Base-by-base conservation (phyloP, 2,329 filamentous ascomycete species). In the Fonsecaea nubica region DNA sequence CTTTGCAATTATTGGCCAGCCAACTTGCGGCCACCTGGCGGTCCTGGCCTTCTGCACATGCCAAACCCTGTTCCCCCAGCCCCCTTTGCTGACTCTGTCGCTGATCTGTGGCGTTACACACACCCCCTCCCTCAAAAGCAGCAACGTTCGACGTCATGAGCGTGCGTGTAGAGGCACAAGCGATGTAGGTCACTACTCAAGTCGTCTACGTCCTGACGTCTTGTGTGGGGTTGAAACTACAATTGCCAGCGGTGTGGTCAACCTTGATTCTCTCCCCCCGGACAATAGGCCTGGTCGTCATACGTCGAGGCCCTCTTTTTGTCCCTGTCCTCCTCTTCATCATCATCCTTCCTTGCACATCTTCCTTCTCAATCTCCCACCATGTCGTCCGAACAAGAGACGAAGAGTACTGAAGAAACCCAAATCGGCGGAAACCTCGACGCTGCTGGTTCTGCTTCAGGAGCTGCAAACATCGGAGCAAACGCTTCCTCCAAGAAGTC, bases 351-450 rank as follows among this genome's bases (percentile, higher is more conserved):
- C 59, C 52, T 56, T 59, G 53, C 64, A 62, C 36, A 58, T 50
- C 59, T 64, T 63, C 45, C 45, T 62, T 63, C 58, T 66, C 36
- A 50, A 56, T 38, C 50, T 68, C 57, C 63, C 70, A 72, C 53
- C 45, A 74, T 74, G 72, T 61, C 45, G 18, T 72, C 72, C 66
- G 72, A 73, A n/a, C 70, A 73, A 59, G 72, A 71, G 63, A 68
- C 66, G 56, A 74, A 65, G 58, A 67, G 55, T 33, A 73, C 71
- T 7, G 71, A 75, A 52, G 74, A 75, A 52, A 74, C 75, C 52
- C 74, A 74, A 15, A 71, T 77, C 50, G 75, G 77, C 56, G 76
- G 77, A 52, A 74, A 73, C 42, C 74, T 75, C 38, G 75, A 77
- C 52, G 72, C 75, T 54, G 68, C 73, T 15, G 73, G 74, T 21